A percentile compares a stretch with the other conserved stretches of the same genome.
Conservation (phyloP, 2,329 filamentous ascomycete species). For the Colletotrichum ledebouriae region DNA sequence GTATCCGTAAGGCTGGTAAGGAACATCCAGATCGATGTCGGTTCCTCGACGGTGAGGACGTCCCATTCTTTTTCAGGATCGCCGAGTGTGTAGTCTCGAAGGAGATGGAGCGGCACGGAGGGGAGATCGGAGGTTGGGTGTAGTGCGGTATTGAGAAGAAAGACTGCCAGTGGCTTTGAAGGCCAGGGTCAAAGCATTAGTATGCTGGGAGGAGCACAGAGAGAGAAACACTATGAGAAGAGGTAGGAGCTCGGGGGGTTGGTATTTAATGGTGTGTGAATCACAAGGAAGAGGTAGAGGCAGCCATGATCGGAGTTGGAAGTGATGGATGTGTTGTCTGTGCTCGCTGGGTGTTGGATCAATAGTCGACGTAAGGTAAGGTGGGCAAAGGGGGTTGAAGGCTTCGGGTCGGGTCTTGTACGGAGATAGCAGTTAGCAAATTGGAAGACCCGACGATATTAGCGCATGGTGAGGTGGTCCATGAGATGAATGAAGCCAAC, state of each 20-base stretch:
- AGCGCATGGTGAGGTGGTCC: too few relatives aligned
- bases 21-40: constrained; percentile 24
- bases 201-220: not conserved
- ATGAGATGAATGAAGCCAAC: not conserved
- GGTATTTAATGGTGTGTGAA: constrained; percentile 14
- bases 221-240: not conserved
- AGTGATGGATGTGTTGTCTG: not conserved
- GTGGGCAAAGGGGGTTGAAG: too few relatives aligned
- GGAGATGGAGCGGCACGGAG: not conserved
- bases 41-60: constrained; percentile 24
- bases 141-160: not conserved
- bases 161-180: not conserved
- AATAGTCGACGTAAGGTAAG: not conserved
- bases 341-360: not conserved
- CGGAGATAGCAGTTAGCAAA: too few relatives aligned
- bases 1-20: constrained; percentile 11
- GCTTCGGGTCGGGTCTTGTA: not conserved
- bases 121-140: not conserved
- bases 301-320: not conserved
- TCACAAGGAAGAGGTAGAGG: not conserved
- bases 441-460: too few relatives aligned
- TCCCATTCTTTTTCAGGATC: constrained; percentile 25
- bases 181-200: not conserved
- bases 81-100: not conserved
- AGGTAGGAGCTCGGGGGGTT: not conserved